Evolutionary conservation across 2,329 filamentous ascomycete species (phyloP).

Genomic region (Fusarium subglutinans): DNA sequence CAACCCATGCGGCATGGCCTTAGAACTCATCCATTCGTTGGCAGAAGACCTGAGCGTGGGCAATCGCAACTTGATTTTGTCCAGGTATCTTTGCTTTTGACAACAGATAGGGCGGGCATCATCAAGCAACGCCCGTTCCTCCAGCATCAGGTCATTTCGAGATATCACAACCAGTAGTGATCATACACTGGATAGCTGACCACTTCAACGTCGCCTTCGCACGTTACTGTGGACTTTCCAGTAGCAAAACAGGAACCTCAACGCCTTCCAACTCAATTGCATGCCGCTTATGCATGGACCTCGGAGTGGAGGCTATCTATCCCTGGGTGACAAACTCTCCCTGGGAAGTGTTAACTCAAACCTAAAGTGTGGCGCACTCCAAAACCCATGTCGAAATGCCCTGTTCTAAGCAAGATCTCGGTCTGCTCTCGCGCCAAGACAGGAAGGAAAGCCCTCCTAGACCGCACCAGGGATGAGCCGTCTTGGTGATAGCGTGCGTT

Average conservation of each 20-base stretch:
- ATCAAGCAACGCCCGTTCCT: not conserved
- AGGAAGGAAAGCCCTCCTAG: constrained; percentile 13
- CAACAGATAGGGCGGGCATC: not conserved
- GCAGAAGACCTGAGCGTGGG: not conserved
- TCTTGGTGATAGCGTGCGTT: constrained; percentile 20
- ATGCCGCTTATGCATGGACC: constrained; percentile 4
- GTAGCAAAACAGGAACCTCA: not conserved
- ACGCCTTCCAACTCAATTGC: not conserved
- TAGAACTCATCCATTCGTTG: not conserved
- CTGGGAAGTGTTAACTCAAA: constrained; percentile 28
- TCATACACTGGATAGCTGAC: not conserved
- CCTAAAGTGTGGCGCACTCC: constrained; percentile 28
- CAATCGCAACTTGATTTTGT: not conserved
- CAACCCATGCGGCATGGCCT: constrained; percentile 16
- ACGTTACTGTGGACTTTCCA: not conserved
- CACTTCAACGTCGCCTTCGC: not conserved
- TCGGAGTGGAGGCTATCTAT: not conserved
- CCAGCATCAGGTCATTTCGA: not conserved
- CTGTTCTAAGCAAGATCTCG: constrained; percentile 32
- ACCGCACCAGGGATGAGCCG: constrained; percentile 26
- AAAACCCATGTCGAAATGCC: constrained; percentile 30
- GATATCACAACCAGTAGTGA: not conserved
- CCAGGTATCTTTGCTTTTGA: not conserved
- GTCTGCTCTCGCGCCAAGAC: constrained; percentile 19
- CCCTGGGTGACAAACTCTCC: constrained; percentile 20